Evolutionary conservation across 139 green algal species (phyloP), one percentile per base, ranked within the genome.

Genomic region (Picochlorum costavermella): DNA sequence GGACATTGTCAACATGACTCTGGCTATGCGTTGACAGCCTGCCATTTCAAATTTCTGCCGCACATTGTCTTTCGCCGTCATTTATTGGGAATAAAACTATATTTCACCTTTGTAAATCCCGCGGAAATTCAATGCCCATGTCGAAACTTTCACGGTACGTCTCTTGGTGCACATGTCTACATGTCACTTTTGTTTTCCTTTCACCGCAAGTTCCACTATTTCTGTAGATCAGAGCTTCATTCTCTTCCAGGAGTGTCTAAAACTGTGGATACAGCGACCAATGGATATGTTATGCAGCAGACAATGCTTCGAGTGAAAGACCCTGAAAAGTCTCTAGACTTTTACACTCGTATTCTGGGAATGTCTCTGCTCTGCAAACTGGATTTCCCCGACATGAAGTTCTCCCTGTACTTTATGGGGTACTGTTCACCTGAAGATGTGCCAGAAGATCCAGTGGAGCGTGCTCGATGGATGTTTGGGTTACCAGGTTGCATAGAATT

Each of bases 271-370:
- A 46, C 77, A 2, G 75, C 63, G 5, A 92, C 84, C 10, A 71
- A 80, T 33, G 84, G 69, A 17, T 94, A 83, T 60, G 67, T 84
- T 4, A 82, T 94, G 26, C 85, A 94, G 68, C 84, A 90, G 83
- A 92, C 88, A 3, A 96, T 94, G 89, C 69, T 88, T 25, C 73
- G 89, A 16, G 83, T 96, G 45, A 86, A 81, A 44, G 88, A 96
- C 61, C 86, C 88, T 1, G 63, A 72, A 30, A 48, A 48, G 3
- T 84, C 74, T 0, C 70, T 96, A 6, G 83, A 91, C 50, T 96
- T 96, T 69, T 96, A 96, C 74, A 95, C 86, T 0, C 69, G 82
- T 4, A 73, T 90, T 11, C 63, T 96, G 50, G 16, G 50, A 9
- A 26, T 68, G 50, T 86, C 73, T 44, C 74, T 91, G 30, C 62